Evolutionary conservation across 2,329 filamentous ascomycete genomes (phyloP).

Genomic region (Fusarium ambrosium): DNA sequence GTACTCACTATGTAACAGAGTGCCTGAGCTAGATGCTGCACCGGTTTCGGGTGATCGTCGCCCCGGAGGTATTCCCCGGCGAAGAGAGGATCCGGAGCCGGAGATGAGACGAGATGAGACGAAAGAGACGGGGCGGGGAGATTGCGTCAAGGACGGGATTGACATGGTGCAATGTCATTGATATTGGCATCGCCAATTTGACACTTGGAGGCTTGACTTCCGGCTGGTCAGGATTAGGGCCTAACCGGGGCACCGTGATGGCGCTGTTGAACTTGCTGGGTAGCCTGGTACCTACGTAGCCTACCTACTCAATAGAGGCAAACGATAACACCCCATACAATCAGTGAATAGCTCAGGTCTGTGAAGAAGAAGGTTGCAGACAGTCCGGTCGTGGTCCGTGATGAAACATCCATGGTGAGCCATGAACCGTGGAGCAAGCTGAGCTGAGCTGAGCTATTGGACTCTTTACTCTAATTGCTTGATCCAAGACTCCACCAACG

Average conservation of each 20-base stretch:
- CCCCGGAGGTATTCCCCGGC: slow-evolving; percentile 30
- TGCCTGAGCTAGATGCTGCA: slow-evolving; percentile 16
- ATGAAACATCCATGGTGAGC: neutral
- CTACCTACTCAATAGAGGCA: neutral
- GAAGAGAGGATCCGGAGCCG: slow-evolving; percentile 8
- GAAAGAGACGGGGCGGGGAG: slow-evolving; percentile 15
- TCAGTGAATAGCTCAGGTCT: neutral
- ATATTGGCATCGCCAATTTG: slow-evolving; percentile 9
- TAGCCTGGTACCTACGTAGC: neutral
- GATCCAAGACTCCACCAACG: neutral
- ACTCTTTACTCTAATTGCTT: neutral
- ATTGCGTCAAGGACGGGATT: slow-evolving; percentile 31
- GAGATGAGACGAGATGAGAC: slow-evolving; percentile 24
- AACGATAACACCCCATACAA: neutral
- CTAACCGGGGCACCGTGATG: neutral
- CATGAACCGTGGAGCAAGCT: neutral
- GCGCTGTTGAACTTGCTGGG: neutral
- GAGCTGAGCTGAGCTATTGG: neutral
- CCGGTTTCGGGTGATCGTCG: slow-evolving; percentile 34
- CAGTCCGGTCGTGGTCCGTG: slow-evolving; percentile 3
- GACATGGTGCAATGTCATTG: slow-evolving; percentile 12
- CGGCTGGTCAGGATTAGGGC: slow-evolving; percentile 17
- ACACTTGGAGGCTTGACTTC: slow-evolving; percentile 16
- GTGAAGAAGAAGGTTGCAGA: neutral
- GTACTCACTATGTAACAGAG: neutral